phyloP scores from a whole-genome alignment of 2,329 filamentous ascomycete species.

The Diplodia mutila region DNA sequence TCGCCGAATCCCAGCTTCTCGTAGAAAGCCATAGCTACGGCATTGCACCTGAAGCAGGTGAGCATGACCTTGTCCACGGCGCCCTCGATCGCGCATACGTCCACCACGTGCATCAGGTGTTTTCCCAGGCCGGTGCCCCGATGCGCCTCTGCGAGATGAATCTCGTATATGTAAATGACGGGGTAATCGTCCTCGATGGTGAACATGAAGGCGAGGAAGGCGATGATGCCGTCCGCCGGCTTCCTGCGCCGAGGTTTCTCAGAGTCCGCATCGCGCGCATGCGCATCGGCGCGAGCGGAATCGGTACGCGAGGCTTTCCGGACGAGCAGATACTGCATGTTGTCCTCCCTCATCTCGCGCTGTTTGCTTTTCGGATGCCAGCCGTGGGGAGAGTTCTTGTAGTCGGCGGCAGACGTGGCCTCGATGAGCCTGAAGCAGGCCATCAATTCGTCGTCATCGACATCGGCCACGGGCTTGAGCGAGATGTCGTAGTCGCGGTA shows the following conservation, averaged over 20 bases:
- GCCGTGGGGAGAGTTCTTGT: conserved; percentile 63
- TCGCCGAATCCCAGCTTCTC: conserved; percentile 58
- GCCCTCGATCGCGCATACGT: conserved; percentile 58
- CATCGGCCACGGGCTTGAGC: conserved; percentile 32
- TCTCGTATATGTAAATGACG: conserved; percentile 79
- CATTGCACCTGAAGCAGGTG: conserved; percentile 70
- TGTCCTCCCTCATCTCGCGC: conserved; percentile 68
- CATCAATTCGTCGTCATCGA: conserved; percentile 48
- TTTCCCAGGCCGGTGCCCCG: conserved; percentile 66
- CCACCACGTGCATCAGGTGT: conserved; percentile 62
- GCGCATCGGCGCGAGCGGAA: not conserved
- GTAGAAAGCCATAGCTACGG: conserved; percentile 64
- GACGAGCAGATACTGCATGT: conserved; percentile 71
- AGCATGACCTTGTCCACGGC: conserved; percentile 71
- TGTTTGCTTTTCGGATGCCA: conserved; percentile 68
- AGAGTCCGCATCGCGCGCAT: not conserved
- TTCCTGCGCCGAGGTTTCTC: not conserved
- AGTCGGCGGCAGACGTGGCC: conserved; percentile 66
- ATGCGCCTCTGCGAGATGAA: conserved; percentile 65
- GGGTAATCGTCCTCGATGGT: conserved; percentile 64
- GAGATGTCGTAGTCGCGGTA: conserved; percentile 34
- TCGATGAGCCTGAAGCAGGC: conserved; percentile 62
- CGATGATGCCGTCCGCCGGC: conserved; percentile 30
- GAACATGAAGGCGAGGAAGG: conserved; percentile 68
- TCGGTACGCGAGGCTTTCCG: conserved; percentile 34